Evolutionary conservation across 306 rosid species (phyloP).

Genomic region (Castanea mollissima): DNA sequence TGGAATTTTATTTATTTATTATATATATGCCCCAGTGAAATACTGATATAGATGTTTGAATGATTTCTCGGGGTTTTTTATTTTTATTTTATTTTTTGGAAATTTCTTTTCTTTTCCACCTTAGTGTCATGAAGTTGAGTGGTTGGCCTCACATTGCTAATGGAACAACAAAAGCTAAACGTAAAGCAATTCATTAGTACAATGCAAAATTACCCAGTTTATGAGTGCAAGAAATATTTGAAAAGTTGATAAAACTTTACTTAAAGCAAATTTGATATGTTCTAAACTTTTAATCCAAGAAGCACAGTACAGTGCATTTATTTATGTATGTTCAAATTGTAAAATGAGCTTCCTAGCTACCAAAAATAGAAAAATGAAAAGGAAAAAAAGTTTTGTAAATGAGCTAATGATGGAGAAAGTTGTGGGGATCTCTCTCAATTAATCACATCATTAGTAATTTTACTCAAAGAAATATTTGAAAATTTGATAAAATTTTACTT

Average conservation of each 20-base stretch:
- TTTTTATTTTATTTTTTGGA: neutral
- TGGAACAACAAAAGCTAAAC: too few relatives aligned
- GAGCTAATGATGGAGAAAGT: neutral
- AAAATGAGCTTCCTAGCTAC: neutral
- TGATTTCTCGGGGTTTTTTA: neutral
- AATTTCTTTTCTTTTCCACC: neutral
- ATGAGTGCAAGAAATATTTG: too few relatives aligned
- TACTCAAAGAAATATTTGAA: too few relatives aligned
- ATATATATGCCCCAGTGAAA: too few relatives aligned
- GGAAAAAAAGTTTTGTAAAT: neutral
- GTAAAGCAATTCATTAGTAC: too few relatives aligned
- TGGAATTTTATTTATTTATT: too few relatives aligned
- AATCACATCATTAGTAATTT: neutral
- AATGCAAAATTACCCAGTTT: too few relatives aligned
- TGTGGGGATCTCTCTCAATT: neutral
- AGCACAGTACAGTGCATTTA: neutral
- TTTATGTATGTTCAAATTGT: too few relatives aligned
- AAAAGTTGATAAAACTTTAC: neutral
- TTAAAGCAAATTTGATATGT: neutral
- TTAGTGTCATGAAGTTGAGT: too few relatives aligned
- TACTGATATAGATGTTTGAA: neutral
- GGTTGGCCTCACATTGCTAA: too few relatives aligned
- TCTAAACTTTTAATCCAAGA: neutral
- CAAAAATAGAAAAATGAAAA: neutral
- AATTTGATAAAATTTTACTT: neutral